Base-by-base conservation (phyloP, 805 yeast species). In the Myxozyma geophila region DNA sequence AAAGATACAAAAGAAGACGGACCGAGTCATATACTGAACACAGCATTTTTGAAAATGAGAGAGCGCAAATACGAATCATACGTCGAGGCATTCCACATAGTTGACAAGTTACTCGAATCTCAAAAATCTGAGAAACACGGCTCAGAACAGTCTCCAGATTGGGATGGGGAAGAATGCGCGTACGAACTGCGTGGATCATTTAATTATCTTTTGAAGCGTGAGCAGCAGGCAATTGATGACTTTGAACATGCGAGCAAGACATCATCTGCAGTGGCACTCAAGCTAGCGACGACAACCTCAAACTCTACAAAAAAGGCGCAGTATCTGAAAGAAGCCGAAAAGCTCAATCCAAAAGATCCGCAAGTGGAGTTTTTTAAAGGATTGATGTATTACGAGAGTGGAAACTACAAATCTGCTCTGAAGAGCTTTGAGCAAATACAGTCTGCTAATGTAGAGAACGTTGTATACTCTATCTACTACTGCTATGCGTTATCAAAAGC, bases 151-250 rank as follows among this genome's bases (percentile, higher is more conserved):
- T 10, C 2, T 36, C 15, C 3, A 17, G 23, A 35, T 4, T 8
- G 15, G n/a, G 21, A 15, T 2, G 15, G 10, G 13, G 41, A 12
- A 12, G 47, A 43, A 43, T 2, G 2, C 5, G 47, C 48, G 15
- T 53, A 53, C 33, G 56, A 53, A 40, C 19, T 53, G 4, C 56
- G 56, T 8, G 56, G 56, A 19, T 53, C 56, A 21, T 53, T 53
- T 15, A 40, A 53, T 41, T 53, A 53, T 41, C 56, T 53, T 21
- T 15, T 40, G 33, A 21, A 28, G 35, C 56, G 44, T 8, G 48
- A 53, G 6, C 7, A 39, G 28, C 36, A 53, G 10, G 47, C 56
- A 15, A 53, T 40, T 10, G 47, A 9, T 7, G 56, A 53, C 28
- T 53, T 40, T 19, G 13, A 40, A 12, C 19, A 28, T 15, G 37